Conservation (phyloP, 345 rosid species). For the Eucalyptus polyanthemos region DNA sequence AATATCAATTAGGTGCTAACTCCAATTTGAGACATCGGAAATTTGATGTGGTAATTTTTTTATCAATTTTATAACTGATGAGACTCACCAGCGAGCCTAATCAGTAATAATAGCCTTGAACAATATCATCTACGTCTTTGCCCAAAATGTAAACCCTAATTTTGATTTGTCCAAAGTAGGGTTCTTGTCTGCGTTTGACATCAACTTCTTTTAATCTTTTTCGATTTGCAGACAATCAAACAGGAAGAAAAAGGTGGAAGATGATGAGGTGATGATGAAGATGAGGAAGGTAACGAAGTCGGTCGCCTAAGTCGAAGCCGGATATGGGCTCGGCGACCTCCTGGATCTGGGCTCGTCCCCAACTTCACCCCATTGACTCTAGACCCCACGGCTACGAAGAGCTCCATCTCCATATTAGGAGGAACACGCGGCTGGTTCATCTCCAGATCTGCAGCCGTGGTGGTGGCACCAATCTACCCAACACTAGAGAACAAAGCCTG, state of each 20-base stretch:
- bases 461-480: neutral
- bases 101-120: too few relatives aligned
- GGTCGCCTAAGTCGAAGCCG: neutral
- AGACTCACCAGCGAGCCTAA: fast-evolving
- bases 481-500: neutral
- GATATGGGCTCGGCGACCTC: neutral
- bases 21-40: fast-evolving
- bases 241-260: neutral
- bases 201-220: neutral
- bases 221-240: neutral
- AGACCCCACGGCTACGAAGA: neutral
- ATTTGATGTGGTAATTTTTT: too few relatives aligned
- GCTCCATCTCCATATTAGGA: neutral
- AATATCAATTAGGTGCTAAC: neutral
- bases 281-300: neutral
- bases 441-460: neutral
- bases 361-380: neutral
- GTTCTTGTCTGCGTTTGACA: neutral
- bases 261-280: neutral
- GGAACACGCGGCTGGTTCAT: neutral
- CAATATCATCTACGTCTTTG: fast-evolving
- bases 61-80: too few relatives aligned
- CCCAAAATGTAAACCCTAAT: neutral
- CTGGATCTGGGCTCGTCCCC: neutral
- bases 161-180: neutral